phyloP scores from a whole-genome alignment of 108 stramenopile genomes.

The Chaetoceros muelleri region DNA sequence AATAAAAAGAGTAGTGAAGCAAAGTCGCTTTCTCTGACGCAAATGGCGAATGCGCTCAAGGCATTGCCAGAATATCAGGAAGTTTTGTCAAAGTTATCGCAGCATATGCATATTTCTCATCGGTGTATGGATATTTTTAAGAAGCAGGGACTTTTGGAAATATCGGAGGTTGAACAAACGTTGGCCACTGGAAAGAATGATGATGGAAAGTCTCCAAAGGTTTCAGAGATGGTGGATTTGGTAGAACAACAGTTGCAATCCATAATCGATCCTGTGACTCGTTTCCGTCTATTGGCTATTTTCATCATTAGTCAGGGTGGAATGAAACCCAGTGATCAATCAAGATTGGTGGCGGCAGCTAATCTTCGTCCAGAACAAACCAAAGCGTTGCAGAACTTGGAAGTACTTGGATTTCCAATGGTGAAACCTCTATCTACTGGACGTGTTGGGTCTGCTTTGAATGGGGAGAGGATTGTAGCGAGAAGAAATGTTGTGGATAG shows the following conservation, averaged over 20 bases:
- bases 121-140: conserved; percentile 88
- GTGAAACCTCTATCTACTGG: conserved; percentile 11
- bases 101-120: conserved; percentile 90
- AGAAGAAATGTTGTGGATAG: background rate
- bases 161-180: conserved; percentile 88
- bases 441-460: conserved; percentile 16
- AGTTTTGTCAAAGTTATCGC: conserved; percentile 84
- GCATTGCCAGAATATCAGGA: conserved; percentile 90
- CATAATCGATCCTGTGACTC: conserved; percentile 34
- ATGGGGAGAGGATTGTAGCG: background rate
- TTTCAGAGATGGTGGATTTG: conserved; percentile 46
- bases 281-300: conserved; percentile 78
- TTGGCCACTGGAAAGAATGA: conserved; percentile 86
- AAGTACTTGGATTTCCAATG: conserved; percentile 58
- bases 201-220: conserved; percentile 55
- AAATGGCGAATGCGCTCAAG: conserved; percentile 88
- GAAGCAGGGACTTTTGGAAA: conserved; percentile 51
- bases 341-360: conserved; percentile 57
- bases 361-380: conserved; percentile 38
- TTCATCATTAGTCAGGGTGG: conserved; percentile 78
- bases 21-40: conserved; percentile 55
- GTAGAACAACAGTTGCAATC: conserved; percentile 39
- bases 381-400: conserved; percentile 44
- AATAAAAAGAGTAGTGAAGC: conserved; percentile 22
- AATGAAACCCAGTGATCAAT: conserved; percentile 39